Conservation (phyloP, 1,284 basidiomycete species). For the Trametes hirsuta region DNA sequence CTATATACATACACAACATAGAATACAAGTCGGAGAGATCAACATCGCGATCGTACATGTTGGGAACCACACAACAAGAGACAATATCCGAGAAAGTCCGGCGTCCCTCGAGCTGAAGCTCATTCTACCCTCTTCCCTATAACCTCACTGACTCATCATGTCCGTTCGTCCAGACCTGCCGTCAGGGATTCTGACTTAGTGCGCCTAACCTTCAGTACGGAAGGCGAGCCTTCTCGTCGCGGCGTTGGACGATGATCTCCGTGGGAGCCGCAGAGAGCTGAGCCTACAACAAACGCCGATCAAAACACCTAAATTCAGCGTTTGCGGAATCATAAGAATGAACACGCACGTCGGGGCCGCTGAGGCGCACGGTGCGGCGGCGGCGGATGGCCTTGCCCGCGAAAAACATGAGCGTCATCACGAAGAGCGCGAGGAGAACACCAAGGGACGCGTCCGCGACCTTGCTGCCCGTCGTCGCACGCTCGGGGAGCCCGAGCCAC, state of each 20-base stretch:
- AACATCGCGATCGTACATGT: too few relatives aligned
- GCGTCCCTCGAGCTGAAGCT: too few relatives aligned
- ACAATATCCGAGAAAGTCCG: too few relatives aligned
- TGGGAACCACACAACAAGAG: too few relatives aligned
- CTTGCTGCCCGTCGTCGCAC: constrained; percentile 35
- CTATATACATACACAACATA: too few relatives aligned
- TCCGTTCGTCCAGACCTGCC: too few relatives aligned
- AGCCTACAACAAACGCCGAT: constrained; percentile 3
- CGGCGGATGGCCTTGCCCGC: constrained; percentile 43
- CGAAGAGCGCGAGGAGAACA: constrained; percentile 43
- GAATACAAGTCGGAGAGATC: too few relatives aligned
- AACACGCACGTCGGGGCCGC: constrained; percentile 54
- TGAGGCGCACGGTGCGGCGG: constrained; percentile 48
- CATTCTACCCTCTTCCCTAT: too few relatives aligned
- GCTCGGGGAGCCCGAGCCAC: constrained; percentile 38
- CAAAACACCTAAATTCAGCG: neutral
- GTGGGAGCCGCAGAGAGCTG: constrained; percentile 17
- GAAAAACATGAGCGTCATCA: constrained; percentile 44
- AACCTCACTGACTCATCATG: too few relatives aligned
- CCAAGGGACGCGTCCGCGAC: constrained; percentile 49
- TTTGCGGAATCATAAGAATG: neutral
- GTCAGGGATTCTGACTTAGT: neutral
- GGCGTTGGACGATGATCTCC: constrained; percentile 13
- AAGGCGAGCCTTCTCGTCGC: constrained; percentile 13
- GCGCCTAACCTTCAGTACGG: constrained; percentile 12